Evolutionary conservation across 768 basidiomycete species (phyloP), one percentile per base, ranked within the genome.

Genomic region (Lanmaoa pseudosensibilis): DNA sequence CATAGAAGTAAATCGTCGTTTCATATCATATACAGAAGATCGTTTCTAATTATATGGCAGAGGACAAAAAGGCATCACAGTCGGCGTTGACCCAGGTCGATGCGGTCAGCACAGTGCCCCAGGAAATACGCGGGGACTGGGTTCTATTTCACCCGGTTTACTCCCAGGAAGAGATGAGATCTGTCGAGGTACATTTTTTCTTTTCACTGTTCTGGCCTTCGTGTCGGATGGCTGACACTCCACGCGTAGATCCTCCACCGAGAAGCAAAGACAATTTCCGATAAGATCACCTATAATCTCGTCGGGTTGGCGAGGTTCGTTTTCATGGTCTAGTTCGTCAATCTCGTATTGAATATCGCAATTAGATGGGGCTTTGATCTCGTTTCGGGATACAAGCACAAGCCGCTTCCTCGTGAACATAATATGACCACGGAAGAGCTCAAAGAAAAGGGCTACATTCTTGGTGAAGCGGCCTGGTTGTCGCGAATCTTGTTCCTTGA

Each of bases 61-160:
- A 70, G 60, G 69, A 74, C 52, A 61, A 57, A 11, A 56, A 58
- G n/a, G 13, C 56, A 21, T 30, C 56, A 9, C 62, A 67, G 44
- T 58, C 59, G 4, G 55, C 49, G 18, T 51, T 69, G 19, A 46
- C 52, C 37, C 57, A 61, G 55, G 70, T 70, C 27, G 79, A 75
- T 65, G 80, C 79, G 2, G 77, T 78, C 54, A 81, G 78, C 68
- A 83, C 84, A 5, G 73, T 83, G 15, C 83, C 84, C 3, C 74
- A 77, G 3, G 79, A 78, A 67, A 70, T 84, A 48, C 79, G 77
- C 39, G 90, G 90, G 2, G 90, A 91, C 64, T 97, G 94, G 92
- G 92, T 96, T 12, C 75, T 97, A 2, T 92, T 94, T 68, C 92
- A 96, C 67, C 95, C 95, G 0, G 94, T 96, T 2, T 98, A 98